phyloP scores from a whole-genome alignment of 495 filamentous ascomycete species.

The Choiromyces venosus region DNA sequence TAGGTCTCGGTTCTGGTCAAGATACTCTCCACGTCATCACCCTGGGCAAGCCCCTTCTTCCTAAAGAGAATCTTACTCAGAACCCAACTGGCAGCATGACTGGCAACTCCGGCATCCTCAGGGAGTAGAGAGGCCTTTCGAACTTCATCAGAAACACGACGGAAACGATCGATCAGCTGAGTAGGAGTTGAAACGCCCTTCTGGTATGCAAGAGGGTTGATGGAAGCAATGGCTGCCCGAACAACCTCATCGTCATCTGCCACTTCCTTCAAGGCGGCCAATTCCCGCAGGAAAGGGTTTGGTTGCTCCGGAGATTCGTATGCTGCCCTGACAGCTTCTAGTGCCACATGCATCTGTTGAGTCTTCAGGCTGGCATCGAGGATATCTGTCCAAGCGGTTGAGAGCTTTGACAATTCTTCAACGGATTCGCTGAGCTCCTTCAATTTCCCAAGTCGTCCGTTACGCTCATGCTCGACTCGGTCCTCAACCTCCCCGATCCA shows the following conservation, averaged over 20 bases:
- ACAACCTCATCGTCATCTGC: slow-evolving; percentile 75
- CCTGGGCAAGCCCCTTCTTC: slow-evolving; percentile 78
- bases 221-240: slow-evolving; percentile 83
- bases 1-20: slow-evolving; percentile 79
- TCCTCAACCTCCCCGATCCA: slow-evolving; percentile 72
- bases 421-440: slow-evolving; percentile 70
- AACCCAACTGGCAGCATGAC: slow-evolving; percentile 79
- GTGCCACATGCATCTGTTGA: slow-evolving; percentile 88
- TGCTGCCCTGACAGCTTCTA: slow-evolving; percentile 81
- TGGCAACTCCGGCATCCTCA: slow-evolving; percentile 87
- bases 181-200: slow-evolving; percentile 74
- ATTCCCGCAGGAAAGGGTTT: slow-evolving; percentile 79
- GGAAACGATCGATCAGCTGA: slow-evolving; percentile 90
- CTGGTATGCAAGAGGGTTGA: slow-evolving; percentile 91
- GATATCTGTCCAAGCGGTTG: slow-evolving; percentile 75
- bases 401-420: slow-evolving; percentile 74
- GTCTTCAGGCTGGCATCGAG: slow-evolving; percentile 85
- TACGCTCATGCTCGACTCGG: slow-evolving; percentile 81
- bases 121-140: slow-evolving; percentile 88
- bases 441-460: slow-evolving; percentile 79
- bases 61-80: slow-evolving; percentile 90
- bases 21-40: slow-evolving; percentile 91
- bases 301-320: slow-evolving; percentile 68
- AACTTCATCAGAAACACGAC: slow-evolving; percentile 86
- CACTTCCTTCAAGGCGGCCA: slow-evolving; percentile 90